Percentiles rank a stretch among this genome's conserved stretches.
Evolutionary conservation across 2,329 filamentous ascomycete species (phyloP).

Genomic region (Tolypocladium paradoxum): DNA sequence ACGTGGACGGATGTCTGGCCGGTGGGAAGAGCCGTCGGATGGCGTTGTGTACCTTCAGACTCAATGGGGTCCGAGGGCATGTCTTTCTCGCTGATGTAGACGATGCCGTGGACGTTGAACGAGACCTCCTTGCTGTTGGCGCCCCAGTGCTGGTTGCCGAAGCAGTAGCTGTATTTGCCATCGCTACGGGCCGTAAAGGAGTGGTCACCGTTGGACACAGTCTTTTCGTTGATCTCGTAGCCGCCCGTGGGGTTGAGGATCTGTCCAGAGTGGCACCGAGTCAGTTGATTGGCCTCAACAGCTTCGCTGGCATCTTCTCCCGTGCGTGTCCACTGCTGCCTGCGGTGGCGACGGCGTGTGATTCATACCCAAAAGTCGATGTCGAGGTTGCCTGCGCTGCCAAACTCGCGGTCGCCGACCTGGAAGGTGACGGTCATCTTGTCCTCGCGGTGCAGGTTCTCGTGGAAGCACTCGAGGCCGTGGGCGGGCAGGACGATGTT

Average conservation of each 20-base stretch:
- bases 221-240: slow-evolving; percentile 71
- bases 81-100: slow-evolving; percentile 88
- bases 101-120: slow-evolving; percentile 98
- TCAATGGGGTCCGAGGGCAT: slow-evolving; percentile 80
- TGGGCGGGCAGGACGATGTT: slow-evolving; percentile 93
- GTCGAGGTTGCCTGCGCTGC: slow-evolving; percentile 85
- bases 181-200: slow-evolving; percentile 78
- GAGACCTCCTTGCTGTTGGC: slow-evolving; percentile 95
- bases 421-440: slow-evolving; percentile 98
- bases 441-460: slow-evolving; percentile 83
- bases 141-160: slow-evolving; percentile 97
- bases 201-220: slow-evolving; percentile 83
- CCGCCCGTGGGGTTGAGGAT: slow-evolving; percentile 69
- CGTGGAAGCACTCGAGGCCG: slow-evolving; percentile 95
- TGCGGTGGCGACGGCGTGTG: neutral
- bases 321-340: neutral
- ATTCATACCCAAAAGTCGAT: slow-evolving; percentile 90
- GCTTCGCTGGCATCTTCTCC: neutral
- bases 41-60: slow-evolving; percentile 56
- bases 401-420: slow-evolving; percentile 93
- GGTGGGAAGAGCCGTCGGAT: neutral
- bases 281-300: neutral
- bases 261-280: slow-evolving; percentile 23
- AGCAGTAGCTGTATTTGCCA: slow-evolving; percentile 92
- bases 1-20: neutral